Conservation (phyloP, 2,329 filamentous ascomycete species). For the Aspergillus sp. region DNA sequence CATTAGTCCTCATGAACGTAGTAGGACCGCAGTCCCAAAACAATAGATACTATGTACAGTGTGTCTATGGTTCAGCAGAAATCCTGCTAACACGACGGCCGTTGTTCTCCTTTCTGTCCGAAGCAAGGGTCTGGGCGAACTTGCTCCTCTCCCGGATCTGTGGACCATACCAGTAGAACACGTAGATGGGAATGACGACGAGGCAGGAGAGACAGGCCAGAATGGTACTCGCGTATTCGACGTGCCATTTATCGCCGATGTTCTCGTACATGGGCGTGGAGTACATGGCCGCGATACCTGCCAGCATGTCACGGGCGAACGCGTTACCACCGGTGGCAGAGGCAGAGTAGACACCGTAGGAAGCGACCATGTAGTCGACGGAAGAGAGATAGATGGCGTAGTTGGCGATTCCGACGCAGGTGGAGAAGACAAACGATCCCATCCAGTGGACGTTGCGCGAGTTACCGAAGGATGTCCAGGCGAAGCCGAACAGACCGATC, state of each 20-base stretch:
- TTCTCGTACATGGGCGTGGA: conserved; percentile 62
- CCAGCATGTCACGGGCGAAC: conserved; percentile 67
- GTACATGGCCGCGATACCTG: conserved; percentile 64
- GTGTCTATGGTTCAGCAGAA: conserved; percentile 7
- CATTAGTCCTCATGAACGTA: too few species aligned
- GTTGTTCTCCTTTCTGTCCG: conserved; percentile 14
- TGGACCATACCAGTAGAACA: conserved; percentile 60
- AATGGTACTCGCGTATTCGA: conserved; percentile 55
- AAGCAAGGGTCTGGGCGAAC: conserved; percentile 55
- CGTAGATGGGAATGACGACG: conserved; percentile 56
- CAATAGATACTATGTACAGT: neutral
- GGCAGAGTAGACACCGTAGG: conserved; percentile 67
- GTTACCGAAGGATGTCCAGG: conserved; percentile 61
- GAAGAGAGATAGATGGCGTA: conserved; percentile 69
- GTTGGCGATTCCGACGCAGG: conserved; percentile 66
- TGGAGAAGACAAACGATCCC: conserved; percentile 60
- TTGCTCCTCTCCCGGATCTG: conserved; percentile 52
- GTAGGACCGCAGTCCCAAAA: too few species aligned
- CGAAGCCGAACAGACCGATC: conserved; percentile 65
- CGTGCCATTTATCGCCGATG: conserved; percentile 47
- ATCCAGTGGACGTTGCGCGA: conserved; percentile 61
- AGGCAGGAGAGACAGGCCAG: conserved; percentile 55
- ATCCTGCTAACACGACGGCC: conserved; percentile 23
- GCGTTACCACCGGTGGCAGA: conserved; percentile 72
- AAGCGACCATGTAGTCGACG: conserved; percentile 70